phyloP scores from a whole-genome alignment of 768 basidiomycete species.

The Dioszegia aurantiaca region DNA sequence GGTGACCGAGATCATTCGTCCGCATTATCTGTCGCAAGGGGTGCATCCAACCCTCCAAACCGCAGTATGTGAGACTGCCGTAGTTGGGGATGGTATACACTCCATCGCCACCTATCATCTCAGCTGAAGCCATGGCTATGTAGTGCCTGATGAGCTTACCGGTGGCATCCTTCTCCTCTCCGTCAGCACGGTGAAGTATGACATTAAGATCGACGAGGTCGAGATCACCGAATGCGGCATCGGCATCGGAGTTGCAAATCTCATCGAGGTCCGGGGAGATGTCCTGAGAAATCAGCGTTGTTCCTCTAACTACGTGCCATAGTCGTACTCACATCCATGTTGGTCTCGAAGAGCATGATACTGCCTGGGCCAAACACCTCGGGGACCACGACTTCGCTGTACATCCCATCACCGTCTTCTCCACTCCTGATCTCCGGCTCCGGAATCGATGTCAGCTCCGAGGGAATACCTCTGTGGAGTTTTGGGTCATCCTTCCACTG shows the following conservation, averaged over 20 bases:
- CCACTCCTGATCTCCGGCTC: constrained; percentile 63
- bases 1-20: constrained; percentile 89
- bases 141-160: constrained; percentile 31
- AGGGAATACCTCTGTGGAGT: constrained; percentile 68
- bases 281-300: constrained; percentile 49
- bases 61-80: constrained; percentile 81
- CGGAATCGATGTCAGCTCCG: constrained; percentile 65
- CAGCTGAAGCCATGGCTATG: neutral
- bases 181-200: constrained; percentile 77
- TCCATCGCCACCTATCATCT: constrained; percentile 62
- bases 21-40: constrained; percentile 77
- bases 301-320: neutral
- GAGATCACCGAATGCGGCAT: constrained; percentile 69
- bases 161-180: constrained; percentile 88
- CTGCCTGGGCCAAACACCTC: constrained; percentile 93
- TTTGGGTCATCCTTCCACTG: constrained; percentile 57
- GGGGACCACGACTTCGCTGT: constrained; percentile 76
- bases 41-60: constrained; percentile 96
- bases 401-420: constrained; percentile 66
- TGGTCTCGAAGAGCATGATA: constrained; percentile 87
- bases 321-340: constrained; percentile 57
- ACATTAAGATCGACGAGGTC: constrained; percentile 85
- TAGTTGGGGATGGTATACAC: constrained; percentile 74
- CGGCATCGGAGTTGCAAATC: constrained; percentile 69
- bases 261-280: constrained; percentile 68